phyloP scores from a whole-genome alignment of 2,329 filamentous ascomycete genomes.

The Alternaria novae-zelandiae region DNA sequence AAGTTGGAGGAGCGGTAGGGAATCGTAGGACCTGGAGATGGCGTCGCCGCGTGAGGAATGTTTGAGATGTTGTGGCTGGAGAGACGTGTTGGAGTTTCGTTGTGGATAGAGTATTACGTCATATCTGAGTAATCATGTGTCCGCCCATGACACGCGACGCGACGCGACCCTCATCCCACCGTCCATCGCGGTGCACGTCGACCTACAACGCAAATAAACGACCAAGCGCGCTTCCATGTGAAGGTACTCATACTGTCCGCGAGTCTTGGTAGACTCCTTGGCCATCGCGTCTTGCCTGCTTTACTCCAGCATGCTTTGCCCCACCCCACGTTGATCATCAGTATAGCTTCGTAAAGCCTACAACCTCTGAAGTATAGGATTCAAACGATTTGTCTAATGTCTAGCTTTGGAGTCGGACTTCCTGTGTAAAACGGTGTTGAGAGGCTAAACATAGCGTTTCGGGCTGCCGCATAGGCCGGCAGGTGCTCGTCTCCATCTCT shows the following conservation, averaged over 20 bases:
- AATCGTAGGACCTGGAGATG: not conserved
- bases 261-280: not conserved
- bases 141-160: not conserved
- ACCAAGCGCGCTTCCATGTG: too few relatives aligned
- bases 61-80: not conserved
- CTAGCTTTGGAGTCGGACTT: not conserved
- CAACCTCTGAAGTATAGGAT: not conserved
- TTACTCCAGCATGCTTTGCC: not conserved
- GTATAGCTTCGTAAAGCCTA: not conserved
- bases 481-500: not conserved
- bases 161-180: not conserved
- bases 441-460: not conserved
- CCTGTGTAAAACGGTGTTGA: too few relatives aligned
- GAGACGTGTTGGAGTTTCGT: not conserved
- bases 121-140: not conserved
- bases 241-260: fast-evolving
- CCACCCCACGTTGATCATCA: not conserved
- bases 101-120: not conserved
- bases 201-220: not conserved
- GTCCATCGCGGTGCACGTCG: not conserved
- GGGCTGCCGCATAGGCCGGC: too few relatives aligned
- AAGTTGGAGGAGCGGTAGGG: not conserved
- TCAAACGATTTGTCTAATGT: not conserved
- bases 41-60: not conserved
- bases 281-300: not conserved